Evolutionary conservation across 1,139 yeast species (phyloP).

Genomic region (Kodamaea suecica): DNA sequence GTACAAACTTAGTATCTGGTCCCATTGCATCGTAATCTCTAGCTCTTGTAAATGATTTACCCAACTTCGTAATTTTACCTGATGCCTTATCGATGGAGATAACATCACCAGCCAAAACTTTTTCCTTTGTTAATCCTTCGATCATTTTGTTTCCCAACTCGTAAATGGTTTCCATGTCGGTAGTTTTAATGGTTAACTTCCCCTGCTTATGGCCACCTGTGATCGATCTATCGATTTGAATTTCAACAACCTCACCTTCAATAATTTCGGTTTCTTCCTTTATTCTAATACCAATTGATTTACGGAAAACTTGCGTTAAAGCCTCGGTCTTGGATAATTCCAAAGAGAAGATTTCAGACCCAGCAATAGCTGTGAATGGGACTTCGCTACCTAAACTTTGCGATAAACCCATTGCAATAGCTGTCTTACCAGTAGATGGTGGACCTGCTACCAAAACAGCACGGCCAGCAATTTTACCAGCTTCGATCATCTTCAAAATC

Average conservation of each 20-base stretch:
- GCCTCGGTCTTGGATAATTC: slow-evolving; percentile 95
- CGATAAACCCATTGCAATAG: slow-evolving; percentile 95
- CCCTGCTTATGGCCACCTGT: slow-evolving; percentile 99
- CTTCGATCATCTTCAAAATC: slow-evolving; percentile 86
- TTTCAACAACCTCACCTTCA: slow-evolving; percentile 98
- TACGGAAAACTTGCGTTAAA: slow-evolving; percentile 91
- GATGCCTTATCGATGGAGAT: slow-evolving; percentile 93
- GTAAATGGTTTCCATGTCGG: slow-evolving; percentile 98
- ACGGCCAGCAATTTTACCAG: slow-evolving; percentile 93
- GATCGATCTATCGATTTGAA: slow-evolving; percentile 92
- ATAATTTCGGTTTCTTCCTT: slow-evolving; percentile 96
- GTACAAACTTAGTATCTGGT: slow-evolving; percentile 94
- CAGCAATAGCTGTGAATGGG: slow-evolving; percentile 94
- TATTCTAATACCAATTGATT: slow-evolving; percentile 90
- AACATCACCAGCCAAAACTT: slow-evolving; percentile 96
- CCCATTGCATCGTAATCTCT: slow-evolving; percentile 99
- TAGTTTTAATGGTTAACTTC: slow-evolving; percentile 92
- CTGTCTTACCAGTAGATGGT: slow-evolving; percentile 98
- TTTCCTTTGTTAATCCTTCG: slow-evolving; percentile 91
- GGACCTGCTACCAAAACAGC: slow-evolving; percentile 97
- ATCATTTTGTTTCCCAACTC: slow-evolving; percentile 98
- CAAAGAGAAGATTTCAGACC: slow-evolving; percentile 86
- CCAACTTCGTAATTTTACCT: slow-evolving; percentile 90
- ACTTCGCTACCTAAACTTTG: slow-evolving; percentile 88
- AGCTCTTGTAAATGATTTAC: slow-evolving; percentile 92